phyloP scores from a whole-genome alignment of 306 rosid genomes.

The Fragaria ananassa region DNA sequence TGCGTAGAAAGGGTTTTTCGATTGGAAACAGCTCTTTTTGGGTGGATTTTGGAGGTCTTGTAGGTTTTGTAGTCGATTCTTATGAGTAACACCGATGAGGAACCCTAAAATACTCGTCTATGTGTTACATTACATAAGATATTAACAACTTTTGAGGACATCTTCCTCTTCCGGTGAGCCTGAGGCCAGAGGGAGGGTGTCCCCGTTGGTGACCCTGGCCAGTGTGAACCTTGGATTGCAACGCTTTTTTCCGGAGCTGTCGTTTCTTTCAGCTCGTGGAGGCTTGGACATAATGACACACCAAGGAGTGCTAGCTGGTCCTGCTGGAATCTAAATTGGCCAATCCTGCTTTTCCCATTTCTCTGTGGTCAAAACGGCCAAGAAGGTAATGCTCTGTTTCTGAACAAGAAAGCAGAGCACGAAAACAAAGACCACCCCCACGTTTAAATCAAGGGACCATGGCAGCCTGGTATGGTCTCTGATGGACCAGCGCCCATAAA shows the following conservation, averaged over 20 bases:
- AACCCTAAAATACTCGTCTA: no score
- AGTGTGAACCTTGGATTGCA: neutral
- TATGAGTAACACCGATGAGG: no score
- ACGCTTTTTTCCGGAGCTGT: neutral
- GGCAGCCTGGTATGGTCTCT: neutral
- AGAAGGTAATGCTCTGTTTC: neutral
- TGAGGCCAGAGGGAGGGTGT: no score
- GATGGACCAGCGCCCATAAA: neutral
- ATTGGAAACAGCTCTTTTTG: no score
- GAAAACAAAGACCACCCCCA: neutral
- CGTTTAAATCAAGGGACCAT: neutral
- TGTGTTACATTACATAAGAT: no score
- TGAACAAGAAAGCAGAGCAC: neutral
- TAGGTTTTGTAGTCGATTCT: no score
- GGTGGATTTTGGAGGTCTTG: no score
- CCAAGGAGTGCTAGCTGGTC: no score
- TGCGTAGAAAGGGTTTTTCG: no score
- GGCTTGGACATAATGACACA: neutral
- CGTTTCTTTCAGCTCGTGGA: neutral
- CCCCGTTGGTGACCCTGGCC: neutral
- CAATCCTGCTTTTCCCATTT: neutral
- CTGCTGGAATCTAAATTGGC: neutral
- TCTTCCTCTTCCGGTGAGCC: no score
- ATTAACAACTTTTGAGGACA: no score
- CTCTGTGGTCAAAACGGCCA: neutral